These are phyloP conservation scores for Umbelopsis ramanniana DNA, from an alignment of 192 early-diverging fungal genomes.

Conservation along the genomic window DNA sequence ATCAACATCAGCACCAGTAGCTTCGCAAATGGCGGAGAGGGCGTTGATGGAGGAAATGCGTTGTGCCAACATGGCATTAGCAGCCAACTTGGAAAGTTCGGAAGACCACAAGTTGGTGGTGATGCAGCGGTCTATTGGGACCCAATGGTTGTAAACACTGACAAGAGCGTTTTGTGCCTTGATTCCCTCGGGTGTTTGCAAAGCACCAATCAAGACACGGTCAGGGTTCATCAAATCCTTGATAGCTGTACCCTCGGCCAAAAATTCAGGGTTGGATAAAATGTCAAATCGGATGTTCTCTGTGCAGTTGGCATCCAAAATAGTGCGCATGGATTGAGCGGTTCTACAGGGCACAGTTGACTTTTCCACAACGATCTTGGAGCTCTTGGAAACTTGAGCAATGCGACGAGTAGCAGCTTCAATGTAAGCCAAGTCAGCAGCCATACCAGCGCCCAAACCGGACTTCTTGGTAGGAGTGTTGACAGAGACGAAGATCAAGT, in stretches of 20 bases:
- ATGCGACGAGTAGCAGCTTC: conserved; percentile 83
- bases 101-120: conserved; percentile 95
- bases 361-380: conserved; percentile 94
- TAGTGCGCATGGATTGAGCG: conserved; percentile 80
- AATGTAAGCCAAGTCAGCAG: conserved; percentile 84
- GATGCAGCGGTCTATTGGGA: conserved; percentile 84
- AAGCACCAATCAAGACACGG: conserved; percentile 86
- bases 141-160: conserved; percentile 83
- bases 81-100: conserved; percentile 91
- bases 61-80: conserved; percentile 94
- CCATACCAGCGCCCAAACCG: conserved; percentile 77
- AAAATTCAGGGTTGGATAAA: conserved; percentile 94
- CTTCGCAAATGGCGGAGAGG: conserved; percentile 90
- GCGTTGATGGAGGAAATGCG: conserved; percentile 95
- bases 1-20: conserved; percentile 86
- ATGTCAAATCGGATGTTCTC: conserved; percentile 78
- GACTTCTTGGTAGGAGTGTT: conserved; percentile 88
- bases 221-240: conserved; percentile 83
- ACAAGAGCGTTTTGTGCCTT: conserved; percentile 75
- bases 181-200: conserved; percentile 69
- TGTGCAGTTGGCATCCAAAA: conserved; percentile 75
- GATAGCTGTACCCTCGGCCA: conserved; percentile 92
- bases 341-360: conserved; percentile 95
- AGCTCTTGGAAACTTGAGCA: conserved; percentile 73
- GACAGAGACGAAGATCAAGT: conserved; percentile 93